Conservation (phyloP, 176 grass and related monocot species). For the Alloteropsis semialata region DNA sequence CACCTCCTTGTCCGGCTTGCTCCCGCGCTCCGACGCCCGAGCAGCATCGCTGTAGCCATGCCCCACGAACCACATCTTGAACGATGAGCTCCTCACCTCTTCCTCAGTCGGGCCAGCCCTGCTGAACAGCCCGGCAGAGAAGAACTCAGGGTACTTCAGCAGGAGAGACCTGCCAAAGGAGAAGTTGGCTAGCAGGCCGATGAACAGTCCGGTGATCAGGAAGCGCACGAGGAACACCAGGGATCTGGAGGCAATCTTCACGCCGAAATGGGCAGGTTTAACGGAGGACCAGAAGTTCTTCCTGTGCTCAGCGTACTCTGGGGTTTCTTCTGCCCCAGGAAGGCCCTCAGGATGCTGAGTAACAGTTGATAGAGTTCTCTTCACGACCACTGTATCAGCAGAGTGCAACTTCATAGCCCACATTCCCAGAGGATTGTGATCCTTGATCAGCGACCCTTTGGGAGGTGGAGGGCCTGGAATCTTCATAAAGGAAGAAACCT, state of each 20-base stretch:
- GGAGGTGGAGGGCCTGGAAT: slow-evolving; percentile 80
- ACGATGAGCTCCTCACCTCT: slow-evolving; percentile 64
- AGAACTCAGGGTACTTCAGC: slow-evolving; percentile 77
- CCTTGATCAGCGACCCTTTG: slow-evolving; percentile 65
- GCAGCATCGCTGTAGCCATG: slow-evolving; percentile 45
- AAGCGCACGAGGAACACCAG: slow-evolving; percentile 34
- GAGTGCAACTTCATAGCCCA: slow-evolving; percentile 80
- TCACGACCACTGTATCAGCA: slow-evolving; percentile 69
- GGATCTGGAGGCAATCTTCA: slow-evolving; percentile 65
- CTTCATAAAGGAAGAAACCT: slow-evolving; percentile 40
- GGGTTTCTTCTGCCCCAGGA: slow-evolving; percentile 53
- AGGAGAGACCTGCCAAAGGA: slow-evolving; percentile 64
- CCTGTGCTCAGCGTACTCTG: slow-evolving; percentile 42
- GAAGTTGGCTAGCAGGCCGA: slow-evolving; percentile 53
- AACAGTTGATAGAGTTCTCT: slow-evolving; percentile 62
- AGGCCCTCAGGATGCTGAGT: slow-evolving; percentile 65
- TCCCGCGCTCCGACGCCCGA: slow-evolving; percentile 26
- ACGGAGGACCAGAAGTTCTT: slow-evolving; percentile 69
- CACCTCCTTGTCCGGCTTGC: slow-evolving; percentile 68
- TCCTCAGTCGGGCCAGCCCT: slow-evolving; percentile 76
- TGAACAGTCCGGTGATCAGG: slow-evolving; percentile 54
- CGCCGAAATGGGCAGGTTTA: slow-evolving; percentile 74
- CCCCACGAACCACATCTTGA: slow-evolving; percentile 90
- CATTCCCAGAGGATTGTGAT: slow-evolving; percentile 59
- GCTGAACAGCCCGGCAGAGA: slow-evolving; percentile 61